Evolutionary conservation across 2,329 filamentous ascomycete genomes (phyloP).

Genomic region (Hypoxylon sp.): DNA sequence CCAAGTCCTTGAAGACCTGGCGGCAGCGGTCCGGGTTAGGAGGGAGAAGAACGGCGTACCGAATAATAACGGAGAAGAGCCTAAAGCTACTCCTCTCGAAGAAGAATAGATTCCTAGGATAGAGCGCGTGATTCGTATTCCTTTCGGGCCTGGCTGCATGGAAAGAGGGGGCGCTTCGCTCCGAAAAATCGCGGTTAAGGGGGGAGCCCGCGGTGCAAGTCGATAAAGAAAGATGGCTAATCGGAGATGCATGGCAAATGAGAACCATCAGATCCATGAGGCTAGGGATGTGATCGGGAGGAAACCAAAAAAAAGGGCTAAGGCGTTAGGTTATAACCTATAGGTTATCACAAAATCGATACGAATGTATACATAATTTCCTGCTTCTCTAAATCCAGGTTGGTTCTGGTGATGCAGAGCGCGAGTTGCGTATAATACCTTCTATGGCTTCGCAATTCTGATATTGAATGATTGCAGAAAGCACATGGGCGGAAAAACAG

Average conservation of each 20-base stretch:
- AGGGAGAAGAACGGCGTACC: slow-evolving; percentile 65
- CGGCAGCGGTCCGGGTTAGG: slow-evolving; percentile 82
- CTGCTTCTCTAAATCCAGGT: background rate
- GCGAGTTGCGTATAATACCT: background rate
- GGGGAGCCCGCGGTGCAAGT: background rate
- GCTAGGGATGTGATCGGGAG: slow-evolving; percentile 5
- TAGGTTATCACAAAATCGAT: slow-evolving; percentile 11
- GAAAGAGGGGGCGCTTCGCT: background rate
- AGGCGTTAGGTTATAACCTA: slow-evolving; percentile 23
- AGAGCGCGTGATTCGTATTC: background rate
- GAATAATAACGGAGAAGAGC: slow-evolving; percentile 49
- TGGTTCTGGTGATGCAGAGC: background rate
- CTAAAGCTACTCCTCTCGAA: slow-evolving; percentile 63
- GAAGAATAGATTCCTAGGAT: slow-evolving; percentile 58
- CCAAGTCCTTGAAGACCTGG: slow-evolving; percentile 83
- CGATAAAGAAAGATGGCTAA: background rate
- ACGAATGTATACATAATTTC: slow-evolving; percentile 2
- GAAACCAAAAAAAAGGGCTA: slow-evolving; percentile 18
- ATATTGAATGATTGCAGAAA: background rate
- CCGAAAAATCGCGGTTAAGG: background rate
- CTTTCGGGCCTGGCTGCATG: background rate
- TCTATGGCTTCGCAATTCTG: background rate
- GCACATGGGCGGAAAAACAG: no score
- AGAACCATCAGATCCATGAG: slow-evolving; percentile 8
- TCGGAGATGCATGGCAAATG: slow-evolving; percentile 11